Evolutionary conservation across 2,329 filamentous ascomycete species (phyloP).

Genomic region (Lachnellula cervina): DNA sequence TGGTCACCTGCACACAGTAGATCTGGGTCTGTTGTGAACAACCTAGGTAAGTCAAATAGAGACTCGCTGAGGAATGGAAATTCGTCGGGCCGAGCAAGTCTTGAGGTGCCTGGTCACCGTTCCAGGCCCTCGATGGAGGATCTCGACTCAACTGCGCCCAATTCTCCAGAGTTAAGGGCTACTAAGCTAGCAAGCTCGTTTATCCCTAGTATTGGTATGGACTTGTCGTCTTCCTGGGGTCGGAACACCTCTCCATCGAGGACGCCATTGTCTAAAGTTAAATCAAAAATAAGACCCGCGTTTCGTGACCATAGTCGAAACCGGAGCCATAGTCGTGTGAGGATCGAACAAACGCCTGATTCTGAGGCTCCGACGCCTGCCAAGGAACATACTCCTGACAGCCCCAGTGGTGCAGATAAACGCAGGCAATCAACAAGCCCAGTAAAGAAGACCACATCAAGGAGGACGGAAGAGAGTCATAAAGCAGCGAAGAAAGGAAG

Average conservation of each 20-base stretch:
- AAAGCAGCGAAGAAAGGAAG: slow-evolving; percentile 46
- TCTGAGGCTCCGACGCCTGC: slow-evolving; percentile 1
- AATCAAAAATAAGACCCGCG: slow-evolving; percentile 33
- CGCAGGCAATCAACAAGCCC: slow-evolving; percentile 35
- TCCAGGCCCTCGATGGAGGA: slow-evolving; percentile 38
- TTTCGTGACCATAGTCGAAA: slow-evolving; percentile 38
- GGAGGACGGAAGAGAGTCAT: slow-evolving; percentile 41
- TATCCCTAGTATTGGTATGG: slow-evolving; percentile 56
- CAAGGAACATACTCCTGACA: slow-evolving; percentile 26
- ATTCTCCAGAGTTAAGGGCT: slow-evolving; percentile 26
- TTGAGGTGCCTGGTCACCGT: slow-evolving; percentile 43
- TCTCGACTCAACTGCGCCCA: slow-evolving; percentile 39
- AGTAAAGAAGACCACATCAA: slow-evolving; percentile 33
- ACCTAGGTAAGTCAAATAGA: slow-evolving; percentile 13
- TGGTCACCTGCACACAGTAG: slow-evolving; percentile 16
- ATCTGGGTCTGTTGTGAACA: slow-evolving; percentile 18
- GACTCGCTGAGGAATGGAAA: slow-evolving; percentile 12
- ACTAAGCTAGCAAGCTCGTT: slow-evolving; percentile 32
- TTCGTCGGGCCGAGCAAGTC: slow-evolving; percentile 34
- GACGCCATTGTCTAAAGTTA: slow-evolving; percentile 46
- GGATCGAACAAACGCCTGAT: slow-evolving; percentile 33
- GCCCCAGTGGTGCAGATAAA: slow-evolving; percentile 10
- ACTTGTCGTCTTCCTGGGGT: slow-evolving; percentile 59
- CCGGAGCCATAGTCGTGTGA: slow-evolving; percentile 43
- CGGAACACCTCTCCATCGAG: slow-evolving; percentile 59